Conservation (phyloP, 805 yeast genomes). For the Pichia scutulata region DNA sequence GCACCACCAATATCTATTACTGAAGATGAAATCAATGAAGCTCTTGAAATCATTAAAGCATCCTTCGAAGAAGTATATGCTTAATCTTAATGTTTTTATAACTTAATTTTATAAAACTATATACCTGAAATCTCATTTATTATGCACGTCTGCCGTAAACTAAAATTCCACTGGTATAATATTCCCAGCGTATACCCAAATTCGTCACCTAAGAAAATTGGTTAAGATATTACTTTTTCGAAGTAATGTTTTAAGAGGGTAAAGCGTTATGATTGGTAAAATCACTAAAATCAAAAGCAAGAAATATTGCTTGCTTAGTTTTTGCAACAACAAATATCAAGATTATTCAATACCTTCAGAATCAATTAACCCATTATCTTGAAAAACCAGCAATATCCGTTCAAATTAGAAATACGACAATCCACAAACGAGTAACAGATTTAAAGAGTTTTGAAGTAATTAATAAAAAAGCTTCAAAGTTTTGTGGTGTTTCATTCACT, state of each 20-base stretch:
- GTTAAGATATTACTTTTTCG: too few species aligned
- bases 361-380: constrained; percentile 39
- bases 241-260: too few species aligned
- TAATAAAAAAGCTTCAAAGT: neutral
- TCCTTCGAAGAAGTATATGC: constrained; percentile 12
- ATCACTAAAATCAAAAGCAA: too few species aligned
- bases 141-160: too few species aligned
- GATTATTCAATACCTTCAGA: constrained; percentile 41
- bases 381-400: constrained; percentile 16
- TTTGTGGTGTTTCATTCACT: neutral
- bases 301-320: too few species aligned
- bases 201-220: too few species aligned
- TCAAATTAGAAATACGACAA: neutral
- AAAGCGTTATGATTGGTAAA: too few species aligned
- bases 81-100: neutral
- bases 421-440: neutral
- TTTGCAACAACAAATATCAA: too few species aligned
- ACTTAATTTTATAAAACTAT: too few species aligned
- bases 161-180: too few species aligned
- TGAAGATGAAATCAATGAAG: constrained; percentile 16
- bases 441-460: neutral
- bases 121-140: too few species aligned
- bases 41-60: constrained; percentile 13
- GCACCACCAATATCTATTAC: constrained; percentile 25
- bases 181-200: too few species aligned